A percentile compares a stretch with the other conserved stretches of the same genome.
These are phyloP conservation scores for Cutaneotrichosporon cutaneum DNA, from an alignment of 1,284 basidiomycete genomes.

Conservation along the genomic window DNA sequence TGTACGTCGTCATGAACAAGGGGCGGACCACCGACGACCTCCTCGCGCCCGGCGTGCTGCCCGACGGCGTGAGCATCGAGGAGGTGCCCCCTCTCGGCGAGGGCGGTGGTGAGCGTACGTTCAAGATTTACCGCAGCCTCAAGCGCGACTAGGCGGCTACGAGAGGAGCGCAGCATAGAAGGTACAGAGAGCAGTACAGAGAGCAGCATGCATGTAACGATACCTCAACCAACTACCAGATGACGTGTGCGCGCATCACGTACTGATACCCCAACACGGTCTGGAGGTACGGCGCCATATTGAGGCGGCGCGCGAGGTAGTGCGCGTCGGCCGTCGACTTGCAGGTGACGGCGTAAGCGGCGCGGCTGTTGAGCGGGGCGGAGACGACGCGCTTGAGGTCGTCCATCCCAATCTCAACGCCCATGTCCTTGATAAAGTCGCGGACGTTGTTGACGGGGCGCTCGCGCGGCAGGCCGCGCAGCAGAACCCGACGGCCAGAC, in stretches of 20 bases:
- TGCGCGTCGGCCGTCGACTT: constrained; percentile 32
- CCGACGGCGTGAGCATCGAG: constrained; percentile 59
- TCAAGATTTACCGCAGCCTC: constrained; percentile 44
- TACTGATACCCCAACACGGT: constrained; percentile 21
- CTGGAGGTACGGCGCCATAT: constrained; percentile 31
- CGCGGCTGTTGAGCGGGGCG: background rate
- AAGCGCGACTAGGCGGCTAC: constrained; percentile 49
- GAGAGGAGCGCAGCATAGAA: constrained; percentile 8
- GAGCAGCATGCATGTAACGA: constrained; percentile 30
- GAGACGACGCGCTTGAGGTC: background rate
- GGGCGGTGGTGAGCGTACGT: constrained; percentile 47
- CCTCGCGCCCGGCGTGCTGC: constrained; percentile 57
- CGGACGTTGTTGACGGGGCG: background rate
- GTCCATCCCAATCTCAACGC: constrained; percentile 3
- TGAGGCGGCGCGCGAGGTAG: constrained; percentile 28
- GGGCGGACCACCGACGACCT: constrained; percentile 65
- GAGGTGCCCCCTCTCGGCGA: constrained; percentile 44
- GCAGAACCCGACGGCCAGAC: constrained; percentile 13
- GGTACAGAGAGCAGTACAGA: constrained; percentile 10
- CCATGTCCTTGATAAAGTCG: constrained; percentile 5
- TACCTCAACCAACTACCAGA: constrained; percentile 21
- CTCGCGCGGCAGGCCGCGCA: constrained; percentile 18
- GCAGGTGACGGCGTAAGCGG: constrained; percentile 24
- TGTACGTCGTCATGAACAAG: constrained; percentile 76
- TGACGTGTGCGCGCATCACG: constrained; percentile 32